Evolutionary conservation across 331 rosid genomes (phyloP), one percentile per base, ranked within the genome.

Genomic region (Phaseolus coccineus): DNA sequence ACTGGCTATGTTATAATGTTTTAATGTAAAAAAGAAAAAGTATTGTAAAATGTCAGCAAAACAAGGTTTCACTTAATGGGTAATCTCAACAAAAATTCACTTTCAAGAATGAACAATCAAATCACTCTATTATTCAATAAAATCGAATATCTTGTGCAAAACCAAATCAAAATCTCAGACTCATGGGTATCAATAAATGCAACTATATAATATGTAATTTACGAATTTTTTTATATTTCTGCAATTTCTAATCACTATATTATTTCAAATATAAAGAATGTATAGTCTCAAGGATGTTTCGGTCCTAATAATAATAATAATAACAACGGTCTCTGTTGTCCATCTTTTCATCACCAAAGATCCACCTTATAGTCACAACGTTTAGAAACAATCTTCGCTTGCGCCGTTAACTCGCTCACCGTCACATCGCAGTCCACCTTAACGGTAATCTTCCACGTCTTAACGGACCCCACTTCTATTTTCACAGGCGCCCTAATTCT

Each of bases 371-470:
- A 89, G 78, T 71, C 70, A 74, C 98, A 94, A 28, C 72, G 16
- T 56, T 56, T 84, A 0, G 89, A 82, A 48, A 84, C 80, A 22
- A 90, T 86, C 78, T 87, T 87, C 4, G 97, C 86, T 8, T 80
- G 35, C 73, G 69, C 85, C 84, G 88, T 85, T 56, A 90, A 24
- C 78, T 81, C 78, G 40, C 89, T 82, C 72, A 92, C 93, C 80
- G 79, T 82, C 5, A 94, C 8, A 3, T 75, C 87, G 69, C 98
- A 94, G 66, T 83, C 33, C 0, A 89, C 82, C 56, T 83, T 89
- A 57, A 87, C 89, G 75, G 91, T 87, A 2, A 94, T 81, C 71
- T 70, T 82, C 96, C 97, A 90, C 63, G 94, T 81, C 83, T 82
- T 76, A 39, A 92, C 67, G 56, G 83, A 65, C 3, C 90, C 93